phyloP scores from a whole-genome alignment of 495 filamentous ascomycete species.

The Zalerion maritima region DNA sequence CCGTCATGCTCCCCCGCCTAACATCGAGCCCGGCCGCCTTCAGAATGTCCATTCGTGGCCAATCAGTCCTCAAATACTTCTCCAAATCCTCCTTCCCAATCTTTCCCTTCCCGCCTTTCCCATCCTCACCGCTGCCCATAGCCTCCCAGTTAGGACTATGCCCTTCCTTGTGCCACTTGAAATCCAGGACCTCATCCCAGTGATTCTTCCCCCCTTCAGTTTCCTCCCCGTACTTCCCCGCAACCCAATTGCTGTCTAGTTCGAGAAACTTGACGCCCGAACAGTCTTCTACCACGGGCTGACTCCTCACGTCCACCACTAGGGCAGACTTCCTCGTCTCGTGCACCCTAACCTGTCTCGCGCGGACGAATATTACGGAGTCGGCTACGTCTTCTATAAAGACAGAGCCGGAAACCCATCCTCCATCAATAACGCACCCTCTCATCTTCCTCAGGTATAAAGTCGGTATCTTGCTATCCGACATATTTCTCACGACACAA shows the following conservation, averaged over 20 bases:
- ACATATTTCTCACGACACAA: conserved; percentile 74
- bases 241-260: background rate
- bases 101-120: no score
- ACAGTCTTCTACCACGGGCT: conserved; percentile 91
- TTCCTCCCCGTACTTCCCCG: conserved; percentile 11
- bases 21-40: conserved; percentile 35
- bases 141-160: conserved; percentile 80
- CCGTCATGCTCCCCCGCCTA: no score
- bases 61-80: no score
- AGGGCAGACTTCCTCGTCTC: conserved; percentile 58
- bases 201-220: conserved; percentile 37
- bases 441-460: conserved; percentile 57
- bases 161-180: conserved; percentile 85
- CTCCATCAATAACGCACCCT: conserved; percentile 57
- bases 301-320: conserved; percentile 62
- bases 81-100: no score
- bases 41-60: no score
- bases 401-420: conserved; percentile 59
- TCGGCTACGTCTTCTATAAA: conserved; percentile 67
- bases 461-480: conserved; percentile 39
- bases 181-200: conserved; percentile 88
- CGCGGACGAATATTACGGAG: conserved; percentile 59
- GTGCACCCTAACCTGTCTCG: conserved; percentile 83
- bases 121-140: no score
- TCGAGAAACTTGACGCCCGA: conserved; percentile 38